Evolutionary conservation across 2,329 filamentous ascomycete genomes (phyloP).

Genomic region (Ceratocystis cubensis): DNA sequence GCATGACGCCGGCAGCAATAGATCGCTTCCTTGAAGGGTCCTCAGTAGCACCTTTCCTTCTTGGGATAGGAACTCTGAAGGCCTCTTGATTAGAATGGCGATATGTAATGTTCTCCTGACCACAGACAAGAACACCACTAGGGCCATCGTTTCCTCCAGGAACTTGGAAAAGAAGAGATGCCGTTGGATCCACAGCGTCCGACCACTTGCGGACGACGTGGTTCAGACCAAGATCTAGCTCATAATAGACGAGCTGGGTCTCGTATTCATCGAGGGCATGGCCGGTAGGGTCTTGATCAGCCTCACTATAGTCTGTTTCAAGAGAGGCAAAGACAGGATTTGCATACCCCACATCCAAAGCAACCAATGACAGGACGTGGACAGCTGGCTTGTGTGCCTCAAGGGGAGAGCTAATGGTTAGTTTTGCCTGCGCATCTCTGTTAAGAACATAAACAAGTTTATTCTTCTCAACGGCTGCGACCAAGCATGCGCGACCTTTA

Average conservation of each 20-base stretch:
- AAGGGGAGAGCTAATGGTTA: conserved; percentile 92
- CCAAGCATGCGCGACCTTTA: conserved; percentile 86
- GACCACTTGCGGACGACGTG: conserved; percentile 96
- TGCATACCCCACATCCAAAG: conserved; percentile 89
- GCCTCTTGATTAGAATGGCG: conserved; percentile 90
- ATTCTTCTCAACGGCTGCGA: conserved; percentile 94
- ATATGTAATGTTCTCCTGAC: conserved; percentile 89
- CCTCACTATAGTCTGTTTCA: conserved; percentile 84
- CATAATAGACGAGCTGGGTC: conserved; percentile 91
- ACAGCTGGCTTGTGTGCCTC: conserved; percentile 92
- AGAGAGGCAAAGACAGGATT: conserved; percentile 93
- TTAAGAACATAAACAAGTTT: conserved; percentile 98
- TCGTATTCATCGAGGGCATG: conserved; percentile 70
- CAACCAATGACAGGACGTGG: conserved; percentile 74
- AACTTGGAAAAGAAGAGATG: conserved; percentile 85
- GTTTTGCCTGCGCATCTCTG: conserved; percentile 81
- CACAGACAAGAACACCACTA: conserved; percentile 88
- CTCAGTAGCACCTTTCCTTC: conserved; percentile 75
- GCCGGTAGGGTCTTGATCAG: conserved; percentile 81
- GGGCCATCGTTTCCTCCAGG: conserved; percentile 88
- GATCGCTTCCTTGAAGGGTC: conserved; percentile 80
- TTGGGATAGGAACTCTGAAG: conserved; percentile 77
- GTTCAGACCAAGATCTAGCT: conserved; percentile 90
- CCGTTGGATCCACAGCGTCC: conserved; percentile 79
- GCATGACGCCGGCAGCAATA: conserved; percentile 88